Percentiles rank a stretch among this genome's conserved stretches.
These are phyloP conservation scores for Ophiognomonia clavigignenti-juglandacearum DNA, from an alignment of 2,329 filamentous ascomycete species.

Conservation along the genomic window DNA sequence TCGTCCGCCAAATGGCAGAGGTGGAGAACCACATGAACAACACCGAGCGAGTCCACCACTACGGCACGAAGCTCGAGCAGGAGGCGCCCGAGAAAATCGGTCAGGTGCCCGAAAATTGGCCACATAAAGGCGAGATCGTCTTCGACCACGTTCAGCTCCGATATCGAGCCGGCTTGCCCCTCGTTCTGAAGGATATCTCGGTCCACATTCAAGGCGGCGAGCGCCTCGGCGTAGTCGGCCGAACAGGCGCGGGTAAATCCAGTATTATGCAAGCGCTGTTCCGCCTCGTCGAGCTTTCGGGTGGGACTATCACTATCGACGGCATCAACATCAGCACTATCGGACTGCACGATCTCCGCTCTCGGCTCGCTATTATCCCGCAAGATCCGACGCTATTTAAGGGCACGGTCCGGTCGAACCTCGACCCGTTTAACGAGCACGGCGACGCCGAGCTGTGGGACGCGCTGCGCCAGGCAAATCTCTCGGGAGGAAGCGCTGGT, in stretches of 20 bases:
- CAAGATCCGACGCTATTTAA: conserved; percentile 64
- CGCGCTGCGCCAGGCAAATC: conserved; percentile 70
- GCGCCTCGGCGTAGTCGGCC: conserved; percentile 66
- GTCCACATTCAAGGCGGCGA: conserved; percentile 74
- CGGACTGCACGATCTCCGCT: conserved; percentile 56
- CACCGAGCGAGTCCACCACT: conserved; percentile 86
- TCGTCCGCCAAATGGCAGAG: conserved; percentile 89
- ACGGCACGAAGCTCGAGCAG: conserved; percentile 80
- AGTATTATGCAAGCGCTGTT: conserved; percentile 63
- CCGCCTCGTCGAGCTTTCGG: conserved; percentile 45
- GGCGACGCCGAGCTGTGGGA: conserved; percentile 74
- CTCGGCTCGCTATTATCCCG: conserved; percentile 59
- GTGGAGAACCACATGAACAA: conserved; percentile 98
- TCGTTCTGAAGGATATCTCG: conserved; percentile 65
- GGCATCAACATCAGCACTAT: conserved; percentile 51
- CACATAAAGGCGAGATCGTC: conserved; percentile 75
- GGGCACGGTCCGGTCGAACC: conserved; percentile 71
- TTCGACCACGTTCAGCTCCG: conserved; percentile 76
- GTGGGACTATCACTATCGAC: conserved; percentile 40
- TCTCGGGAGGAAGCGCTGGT: too few relatives aligned
- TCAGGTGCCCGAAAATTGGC: conserved; percentile 73
- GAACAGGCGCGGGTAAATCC: conserved; percentile 62
- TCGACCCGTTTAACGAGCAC: conserved; percentile 78
- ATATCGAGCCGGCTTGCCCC: conserved; percentile 65
- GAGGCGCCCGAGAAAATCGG: conserved; percentile 79